Conservation (phyloP, 371 early-diverging fungal genomes). For the Sporodiniella umbellata region DNA sequence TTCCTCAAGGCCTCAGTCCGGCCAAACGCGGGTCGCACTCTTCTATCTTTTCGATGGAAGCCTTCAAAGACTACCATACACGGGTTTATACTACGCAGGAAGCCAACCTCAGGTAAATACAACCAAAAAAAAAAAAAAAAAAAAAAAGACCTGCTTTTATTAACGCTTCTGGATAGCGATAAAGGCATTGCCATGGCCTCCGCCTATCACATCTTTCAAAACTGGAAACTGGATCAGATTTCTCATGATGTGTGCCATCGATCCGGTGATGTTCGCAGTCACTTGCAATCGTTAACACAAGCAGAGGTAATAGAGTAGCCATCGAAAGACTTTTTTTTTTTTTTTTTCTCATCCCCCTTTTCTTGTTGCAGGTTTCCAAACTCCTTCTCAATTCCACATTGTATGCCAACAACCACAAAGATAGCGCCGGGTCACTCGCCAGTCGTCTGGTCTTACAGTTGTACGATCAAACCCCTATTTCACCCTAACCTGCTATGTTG, state of each 20-base stretch:
- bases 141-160: background rate
- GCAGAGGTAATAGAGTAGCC: constrained; percentile 15
- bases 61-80: constrained; percentile 37
- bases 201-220: constrained; percentile 44
- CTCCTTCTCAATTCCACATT: constrained; percentile 5
- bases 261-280: constrained; percentile 11
- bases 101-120: constrained; percentile 23
- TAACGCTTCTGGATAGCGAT: no score
- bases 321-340: background rate
- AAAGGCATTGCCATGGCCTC: constrained; percentile 49
- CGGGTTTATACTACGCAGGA: constrained; percentile 24
- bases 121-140: background rate
- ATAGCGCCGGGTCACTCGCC: constrained; percentile 29
- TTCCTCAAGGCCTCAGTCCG: constrained; percentile 33
- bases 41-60: constrained; percentile 23
- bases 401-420: constrained; percentile 32
- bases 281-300: constrained; percentile 20
- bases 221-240: constrained; percentile 36
- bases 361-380: constrained; percentile 11
- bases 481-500: constrained; percentile 23
- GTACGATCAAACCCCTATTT: constrained; percentile 36
- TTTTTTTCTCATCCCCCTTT: background rate
- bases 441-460: constrained; percentile 32
- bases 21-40: constrained; percentile 49
- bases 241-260: constrained; percentile 9